Conservation (phyloP, 306 rosid species). For the Lotus japonicus region DNA sequence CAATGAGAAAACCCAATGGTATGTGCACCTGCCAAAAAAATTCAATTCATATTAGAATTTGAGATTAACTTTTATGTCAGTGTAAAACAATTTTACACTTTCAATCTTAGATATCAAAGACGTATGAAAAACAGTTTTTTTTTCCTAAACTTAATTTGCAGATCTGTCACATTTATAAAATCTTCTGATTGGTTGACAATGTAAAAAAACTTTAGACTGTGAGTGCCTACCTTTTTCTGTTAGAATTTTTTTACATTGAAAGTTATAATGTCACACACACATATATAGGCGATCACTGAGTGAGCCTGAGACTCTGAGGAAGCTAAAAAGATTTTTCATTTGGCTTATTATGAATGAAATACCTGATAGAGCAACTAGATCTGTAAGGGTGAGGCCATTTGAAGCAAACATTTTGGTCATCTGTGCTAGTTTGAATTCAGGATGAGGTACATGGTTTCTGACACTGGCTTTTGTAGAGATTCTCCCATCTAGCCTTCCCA, state of each 20-base stretch:
- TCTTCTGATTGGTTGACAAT: too few relatives aligned
- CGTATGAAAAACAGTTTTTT: too few relatives aligned
- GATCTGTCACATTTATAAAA: too few relatives aligned
- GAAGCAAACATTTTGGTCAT: slow-evolving; percentile 52
- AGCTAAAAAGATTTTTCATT: background rate
- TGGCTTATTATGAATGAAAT: background rate
- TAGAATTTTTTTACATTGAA: too few relatives aligned
- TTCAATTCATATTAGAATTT: slow-evolving; percentile 6
- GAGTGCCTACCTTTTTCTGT: too few relatives aligned
- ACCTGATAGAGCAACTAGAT: slow-evolving; percentile 87
- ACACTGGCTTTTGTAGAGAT: slow-evolving; percentile 56
- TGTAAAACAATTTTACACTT: too few relatives aligned
- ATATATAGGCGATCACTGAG: background rate
- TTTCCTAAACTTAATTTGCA: too few relatives aligned
- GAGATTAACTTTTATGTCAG: too few relatives aligned
- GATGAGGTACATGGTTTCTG: slow-evolving; percentile 52
- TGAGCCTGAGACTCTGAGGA: background rate
- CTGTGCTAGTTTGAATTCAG: slow-evolving; percentile 38
- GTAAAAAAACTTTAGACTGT: too few relatives aligned
- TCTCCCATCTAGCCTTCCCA: slow-evolving; percentile 77
- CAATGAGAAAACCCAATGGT: slow-evolving; percentile 86
- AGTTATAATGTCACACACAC: too few relatives aligned
- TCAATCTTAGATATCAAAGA: too few relatives aligned
- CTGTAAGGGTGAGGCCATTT: slow-evolving; percentile 55
- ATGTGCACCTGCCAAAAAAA: slow-evolving; percentile 58